A percentile compares a stretch with the other conserved stretches of the same genome.
These are phyloP conservation scores for Phytophthora chlamydospora DNA, from an alignment of 352 stramenopile genomes.

Conservation along the genomic window DNA sequence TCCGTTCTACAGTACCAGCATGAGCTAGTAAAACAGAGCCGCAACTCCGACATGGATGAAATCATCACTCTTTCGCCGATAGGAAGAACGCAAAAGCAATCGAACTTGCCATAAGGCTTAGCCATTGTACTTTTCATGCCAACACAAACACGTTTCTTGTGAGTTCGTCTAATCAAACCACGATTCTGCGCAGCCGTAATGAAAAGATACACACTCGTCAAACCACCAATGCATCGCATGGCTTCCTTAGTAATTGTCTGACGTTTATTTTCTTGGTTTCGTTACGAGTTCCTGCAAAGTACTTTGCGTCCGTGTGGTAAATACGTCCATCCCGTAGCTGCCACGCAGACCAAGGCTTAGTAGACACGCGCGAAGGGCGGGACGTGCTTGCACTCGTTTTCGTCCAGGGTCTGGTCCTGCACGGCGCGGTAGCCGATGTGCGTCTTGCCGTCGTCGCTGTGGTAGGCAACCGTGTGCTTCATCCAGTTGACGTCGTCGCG, in stretches of 20 bases:
- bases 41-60: no score
- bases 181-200: no score
- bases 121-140: no score
- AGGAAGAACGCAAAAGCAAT: no score
- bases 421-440: constrained; percentile 92
- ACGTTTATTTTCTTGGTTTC: constrained; percentile 40
- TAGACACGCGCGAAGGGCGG: constrained; percentile 96
- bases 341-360: constrained; percentile 64
- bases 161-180: no score
- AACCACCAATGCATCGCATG: no score
- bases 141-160: no score
- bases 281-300: constrained; percentile 31
- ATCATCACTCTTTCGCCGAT: no score
- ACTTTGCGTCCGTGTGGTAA: constrained; percentile 31
- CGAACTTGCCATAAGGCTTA: no score
- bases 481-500: constrained; percentile 97
- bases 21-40: no score
- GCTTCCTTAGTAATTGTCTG: constrained; percentile 38
- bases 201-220: no score
- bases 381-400: constrained; percentile 94
- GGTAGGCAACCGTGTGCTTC: constrained; percentile 97
- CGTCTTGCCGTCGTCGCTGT: constrained; percentile 91
- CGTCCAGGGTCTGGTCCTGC: constrained; percentile 95
- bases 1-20: no score
- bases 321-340: constrained; percentile 38